Percentiles rank a stretch among this genome's conserved stretches.
phyloP scores from a whole-genome alignment of 1,139 yeast species.

The Blastobotrys elegans region DNA sequence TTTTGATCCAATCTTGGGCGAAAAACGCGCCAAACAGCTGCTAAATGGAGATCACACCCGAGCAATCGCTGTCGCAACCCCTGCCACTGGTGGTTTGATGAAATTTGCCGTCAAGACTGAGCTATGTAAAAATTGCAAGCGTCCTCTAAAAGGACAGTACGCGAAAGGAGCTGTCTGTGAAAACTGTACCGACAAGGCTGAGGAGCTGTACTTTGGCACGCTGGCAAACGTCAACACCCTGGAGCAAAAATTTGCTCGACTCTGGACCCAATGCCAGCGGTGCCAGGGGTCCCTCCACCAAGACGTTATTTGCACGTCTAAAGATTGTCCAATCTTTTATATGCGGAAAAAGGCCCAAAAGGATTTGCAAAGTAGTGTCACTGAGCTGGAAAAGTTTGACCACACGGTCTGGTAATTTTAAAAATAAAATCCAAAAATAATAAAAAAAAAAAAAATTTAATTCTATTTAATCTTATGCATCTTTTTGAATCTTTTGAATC shows the following conservation, averaged over 20 bases:
- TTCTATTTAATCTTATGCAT: no score
- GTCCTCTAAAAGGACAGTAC: conserved; percentile 60
- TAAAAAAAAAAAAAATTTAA: no score
- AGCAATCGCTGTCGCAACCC: conserved; percentile 63
- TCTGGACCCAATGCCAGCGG: conserved; percentile 98
- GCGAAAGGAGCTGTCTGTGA: conserved; percentile 78
- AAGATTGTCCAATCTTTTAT: conserved; percentile 95
- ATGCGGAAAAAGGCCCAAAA: conserved; percentile 96
- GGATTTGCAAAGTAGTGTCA: conserved; percentile 65
- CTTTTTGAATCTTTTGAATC: no score
- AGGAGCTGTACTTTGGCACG: conserved; percentile 73
- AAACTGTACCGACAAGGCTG: conserved; percentile 70
- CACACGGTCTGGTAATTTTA: conserved; percentile 23
- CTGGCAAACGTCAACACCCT: conserved; percentile 73
- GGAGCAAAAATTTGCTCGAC: conserved; percentile 76
- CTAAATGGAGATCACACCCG: conserved; percentile 75
- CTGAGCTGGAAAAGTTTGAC: conserved; percentile 71
- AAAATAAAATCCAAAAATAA: no score
- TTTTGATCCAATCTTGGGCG: conserved; percentile 93
- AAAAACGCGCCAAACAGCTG: conserved; percentile 70
- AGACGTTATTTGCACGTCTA: conserved; percentile 90
- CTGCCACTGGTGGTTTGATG: conserved; percentile 75
- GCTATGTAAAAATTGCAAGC: conserved; percentile 80
- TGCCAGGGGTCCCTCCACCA: conserved; percentile 96
- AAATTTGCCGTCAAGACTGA: conserved; percentile 86